These are phyloP conservation scores for Ceratocystis variospora DNA, from an alignment of 2,329 filamentous ascomycete species.

Conservation along the genomic window DNA sequence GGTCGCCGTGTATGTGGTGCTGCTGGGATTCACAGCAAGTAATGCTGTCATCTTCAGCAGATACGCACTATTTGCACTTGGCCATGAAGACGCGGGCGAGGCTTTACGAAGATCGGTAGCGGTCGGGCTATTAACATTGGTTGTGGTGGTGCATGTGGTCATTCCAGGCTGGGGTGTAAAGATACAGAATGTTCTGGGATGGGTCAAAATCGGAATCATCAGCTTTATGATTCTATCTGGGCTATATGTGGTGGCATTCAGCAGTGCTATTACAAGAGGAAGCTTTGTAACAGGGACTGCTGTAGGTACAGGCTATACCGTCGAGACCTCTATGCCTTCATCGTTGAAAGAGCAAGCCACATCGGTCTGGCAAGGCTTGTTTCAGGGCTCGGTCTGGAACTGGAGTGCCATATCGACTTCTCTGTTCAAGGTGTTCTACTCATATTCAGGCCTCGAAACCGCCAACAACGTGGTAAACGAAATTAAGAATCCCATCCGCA, in stretches of 20 bases:
- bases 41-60: slow-evolving; percentile 58
- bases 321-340: background rate
- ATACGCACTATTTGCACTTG: slow-evolving; percentile 47
- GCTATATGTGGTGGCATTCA: slow-evolving; percentile 41
- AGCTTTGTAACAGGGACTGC: background rate
- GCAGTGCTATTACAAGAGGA: background rate
- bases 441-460: slow-evolving; percentile 52
- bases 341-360: background rate
- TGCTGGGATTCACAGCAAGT: slow-evolving; percentile 53
- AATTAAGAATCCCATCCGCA: slow-evolving; percentile 52
- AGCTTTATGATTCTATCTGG: slow-evolving; percentile 48
- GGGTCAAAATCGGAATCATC: slow-evolving; percentile 48
- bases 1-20: slow-evolving; percentile 47
- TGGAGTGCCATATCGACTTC: slow-evolving; percentile 54
- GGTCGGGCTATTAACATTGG: slow-evolving; percentile 39
- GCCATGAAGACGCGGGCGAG: slow-evolving; percentile 31
- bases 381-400: slow-evolving; percentile 54
- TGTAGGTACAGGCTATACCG: slow-evolving; percentile 1
- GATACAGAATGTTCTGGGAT: slow-evolving; percentile 48
- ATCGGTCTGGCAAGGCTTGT: slow-evolving; percentile 39
- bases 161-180: slow-evolving; percentile 43
- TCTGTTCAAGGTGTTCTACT: slow-evolving; percentile 56
- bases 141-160: slow-evolving; percentile 46
- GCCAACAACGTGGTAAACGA: slow-evolving; percentile 59
- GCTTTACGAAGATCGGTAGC: slow-evolving; percentile 42